These are phyloP conservation scores for Stylonectria norvegica DNA, from an alignment of 2,329 filamentous ascomycete genomes.

Conservation along the genomic window DNA sequence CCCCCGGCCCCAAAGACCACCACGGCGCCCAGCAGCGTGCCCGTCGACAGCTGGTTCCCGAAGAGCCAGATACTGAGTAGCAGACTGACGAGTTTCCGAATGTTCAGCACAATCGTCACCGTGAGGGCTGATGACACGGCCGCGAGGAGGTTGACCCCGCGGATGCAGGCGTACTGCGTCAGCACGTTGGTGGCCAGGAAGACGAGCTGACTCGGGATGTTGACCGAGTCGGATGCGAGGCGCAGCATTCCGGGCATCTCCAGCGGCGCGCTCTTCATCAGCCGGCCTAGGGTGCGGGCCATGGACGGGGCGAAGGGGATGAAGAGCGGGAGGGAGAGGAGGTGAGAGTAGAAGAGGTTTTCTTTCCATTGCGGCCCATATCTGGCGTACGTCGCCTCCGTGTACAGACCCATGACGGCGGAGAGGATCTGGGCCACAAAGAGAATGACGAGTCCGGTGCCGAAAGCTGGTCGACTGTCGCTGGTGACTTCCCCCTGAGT, in stretches of 20 bases:
- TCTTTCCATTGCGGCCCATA: slow-evolving; percentile 93
- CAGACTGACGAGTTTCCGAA: slow-evolving; percentile 88
- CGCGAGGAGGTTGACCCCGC: slow-evolving; percentile 90
- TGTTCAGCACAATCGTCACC: slow-evolving; percentile 93
- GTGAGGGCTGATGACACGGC: slow-evolving; percentile 87
- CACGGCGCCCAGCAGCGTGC: slow-evolving; percentile 75
- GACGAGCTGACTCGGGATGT: slow-evolving; percentile 64
- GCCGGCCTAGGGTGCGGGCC: slow-evolving; percentile 57
- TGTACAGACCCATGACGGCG: slow-evolving; percentile 92
- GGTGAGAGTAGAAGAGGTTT: slow-evolving; percentile 88
- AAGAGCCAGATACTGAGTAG: slow-evolving; percentile 92
- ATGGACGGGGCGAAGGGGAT: slow-evolving; percentile 67
- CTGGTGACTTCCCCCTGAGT: no score
- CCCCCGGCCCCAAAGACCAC: slow-evolving; percentile 91
- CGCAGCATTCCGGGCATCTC: slow-evolving; percentile 21
- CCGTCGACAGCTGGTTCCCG: slow-evolving; percentile 73
- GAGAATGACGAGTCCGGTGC: slow-evolving; percentile 73
- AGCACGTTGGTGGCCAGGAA: slow-evolving; percentile 74
- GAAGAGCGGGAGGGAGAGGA: slow-evolving; percentile 74
- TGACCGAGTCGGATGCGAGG: slow-evolving; percentile 8
- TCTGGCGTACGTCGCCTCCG: slow-evolving; percentile 80
- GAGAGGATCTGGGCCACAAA: slow-evolving; percentile 86
- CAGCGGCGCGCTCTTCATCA: slow-evolving; percentile 63
- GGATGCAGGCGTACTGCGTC: slow-evolving; percentile 92
- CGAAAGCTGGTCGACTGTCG: slow-evolving; percentile 30